Evolutionary conservation across 192 early-diverging fungal species (phyloP).

Genomic region (Spinellus fusiger): DNA sequence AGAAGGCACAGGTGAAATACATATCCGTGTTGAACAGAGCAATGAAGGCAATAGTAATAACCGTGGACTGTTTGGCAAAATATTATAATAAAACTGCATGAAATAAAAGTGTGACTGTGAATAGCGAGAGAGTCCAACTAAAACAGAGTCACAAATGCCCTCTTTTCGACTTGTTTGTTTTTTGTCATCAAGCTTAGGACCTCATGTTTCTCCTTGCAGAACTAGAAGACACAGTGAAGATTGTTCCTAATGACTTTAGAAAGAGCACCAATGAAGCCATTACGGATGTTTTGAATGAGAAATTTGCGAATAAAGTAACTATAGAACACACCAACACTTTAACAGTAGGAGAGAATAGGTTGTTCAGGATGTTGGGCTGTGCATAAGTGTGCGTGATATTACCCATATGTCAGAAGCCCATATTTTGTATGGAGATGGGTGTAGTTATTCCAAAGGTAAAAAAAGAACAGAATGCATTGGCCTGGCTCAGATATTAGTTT

Average conservation of each 20-base stretch:
- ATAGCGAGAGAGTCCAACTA: not conserved
- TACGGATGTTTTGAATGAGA: conserved; percentile 82
- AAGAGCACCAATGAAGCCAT: conserved; percentile 74
- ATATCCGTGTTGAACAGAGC: conserved; percentile 21
- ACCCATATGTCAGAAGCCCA: conserved; percentile 77
- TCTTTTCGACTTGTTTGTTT: conserved; percentile 4
- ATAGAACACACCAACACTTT: not conserved
- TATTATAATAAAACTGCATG: not conserved
- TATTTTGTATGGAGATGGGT: conserved; percentile 79
- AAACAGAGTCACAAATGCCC: not conserved
- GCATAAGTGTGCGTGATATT: conserved; percentile 80
- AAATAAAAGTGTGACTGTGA: too few species aligned
- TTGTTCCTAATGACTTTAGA: conserved; percentile 72
- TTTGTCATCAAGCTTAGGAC: not conserved
- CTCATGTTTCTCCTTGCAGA: conserved; percentile 86
- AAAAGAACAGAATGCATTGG: not conserved
- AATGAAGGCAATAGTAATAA: not conserved
- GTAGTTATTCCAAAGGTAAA: conserved; percentile 67
- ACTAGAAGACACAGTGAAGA: conserved; percentile 80
- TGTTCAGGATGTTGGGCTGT: conserved; percentile 86
- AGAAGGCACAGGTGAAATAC: conserved; percentile 32
- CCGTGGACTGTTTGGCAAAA: conserved; percentile 10
- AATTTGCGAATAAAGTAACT: conserved; percentile 87
- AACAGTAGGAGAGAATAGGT: conserved; percentile 35
- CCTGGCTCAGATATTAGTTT: conserved; percentile 36